Percentiles rank a stretch among this genome's conserved stretches.
Evolutionary conservation across 805 yeast species (phyloP).

Genomic region (Saccharomyces jurei): DNA sequence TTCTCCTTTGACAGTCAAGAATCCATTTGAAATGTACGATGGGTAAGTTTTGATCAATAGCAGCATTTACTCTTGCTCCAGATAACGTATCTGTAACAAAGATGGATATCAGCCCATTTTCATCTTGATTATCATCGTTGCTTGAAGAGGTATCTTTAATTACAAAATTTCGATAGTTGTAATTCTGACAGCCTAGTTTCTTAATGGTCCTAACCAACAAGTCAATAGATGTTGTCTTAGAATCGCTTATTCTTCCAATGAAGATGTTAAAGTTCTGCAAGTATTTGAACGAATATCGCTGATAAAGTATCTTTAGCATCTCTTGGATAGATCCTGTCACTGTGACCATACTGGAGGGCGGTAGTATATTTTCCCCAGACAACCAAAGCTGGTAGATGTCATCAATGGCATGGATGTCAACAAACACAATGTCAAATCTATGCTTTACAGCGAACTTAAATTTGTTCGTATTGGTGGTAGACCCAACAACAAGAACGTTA

Average conservation of each 20-base stretch:
- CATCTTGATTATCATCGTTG: conserved; percentile 1
- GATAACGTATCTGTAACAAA: conserved; percentile 24
- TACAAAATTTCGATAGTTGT: conserved; percentile 14
- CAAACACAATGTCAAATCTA: conserved; percentile 23
- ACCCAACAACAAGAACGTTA: conserved; percentile 50
- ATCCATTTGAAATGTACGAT: conserved; percentile 41
- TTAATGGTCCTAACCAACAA: conserved; percentile 2
- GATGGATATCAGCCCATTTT: conserved; percentile 9
- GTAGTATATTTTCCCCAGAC: conserved; percentile 17
- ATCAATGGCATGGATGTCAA: conserved; percentile 13
- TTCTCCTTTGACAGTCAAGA: conserved; percentile 32
- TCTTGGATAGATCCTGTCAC: background rate
- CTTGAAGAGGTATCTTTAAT: conserved; percentile 8
- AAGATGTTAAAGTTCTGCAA: conserved; percentile 21
- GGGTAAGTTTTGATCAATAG: conserved; percentile 33
- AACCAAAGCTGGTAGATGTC: conserved; percentile 26
- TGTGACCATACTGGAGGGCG: conserved; percentile 9
- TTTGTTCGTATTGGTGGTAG: conserved; percentile 26
- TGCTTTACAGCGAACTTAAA: conserved; percentile 23
- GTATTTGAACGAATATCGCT: conserved; percentile 15
- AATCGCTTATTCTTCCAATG: conserved; percentile 21
- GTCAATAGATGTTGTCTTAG: background rate
- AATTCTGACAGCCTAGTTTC: conserved; percentile 10
- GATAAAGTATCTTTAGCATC: conserved; percentile 12
- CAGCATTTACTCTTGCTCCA: conserved; percentile 31